Percentiles rank a stretch among this genome's conserved stretches.
phyloP scores from a whole-genome alignment of 2,329 filamentous ascomycete genomes.

The Amauroascus verrucosus region DNA sequence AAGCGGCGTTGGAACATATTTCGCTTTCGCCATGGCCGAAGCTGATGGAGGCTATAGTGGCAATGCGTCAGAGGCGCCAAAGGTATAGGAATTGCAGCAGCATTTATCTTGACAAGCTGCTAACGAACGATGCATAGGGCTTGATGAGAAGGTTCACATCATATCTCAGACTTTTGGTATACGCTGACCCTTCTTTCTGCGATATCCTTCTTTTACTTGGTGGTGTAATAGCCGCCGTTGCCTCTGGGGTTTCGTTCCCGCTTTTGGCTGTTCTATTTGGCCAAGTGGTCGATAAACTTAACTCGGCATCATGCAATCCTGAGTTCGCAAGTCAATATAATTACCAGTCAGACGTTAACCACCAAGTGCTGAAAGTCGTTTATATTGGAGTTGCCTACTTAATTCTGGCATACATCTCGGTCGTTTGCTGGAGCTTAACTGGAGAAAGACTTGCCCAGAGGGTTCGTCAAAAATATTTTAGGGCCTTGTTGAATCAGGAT shows the following conservation, averaged over 20 bases:
- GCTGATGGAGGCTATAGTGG: neutral
- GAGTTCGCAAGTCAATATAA: constrained; percentile 4
- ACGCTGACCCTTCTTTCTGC: constrained; percentile 15
- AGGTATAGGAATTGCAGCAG: neutral
- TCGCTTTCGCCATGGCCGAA: neutral
- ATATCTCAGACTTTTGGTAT: constrained; percentile 16
- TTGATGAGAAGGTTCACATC: constrained; percentile 6
- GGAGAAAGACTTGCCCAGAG: constrained; percentile 50
- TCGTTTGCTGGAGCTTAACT: constrained; percentile 50
- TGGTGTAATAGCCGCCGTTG: constrained; percentile 22
- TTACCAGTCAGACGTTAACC: constrained; percentile 40
- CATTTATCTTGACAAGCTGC: neutral
- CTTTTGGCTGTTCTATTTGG: constrained; percentile 26
- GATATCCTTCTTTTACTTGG: constrained; percentile 17
- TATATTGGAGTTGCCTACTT: constrained; percentile 51
- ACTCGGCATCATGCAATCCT: constrained; percentile 19
- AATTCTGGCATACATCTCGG: constrained; percentile 48
- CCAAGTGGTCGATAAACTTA: constrained; percentile 25
- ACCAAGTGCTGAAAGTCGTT: constrained; percentile 45
- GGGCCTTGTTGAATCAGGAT: constrained; percentile 47
- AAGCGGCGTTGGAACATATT: neutral
- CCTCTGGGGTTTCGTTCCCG: constrained; percentile 25
- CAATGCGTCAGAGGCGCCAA: neutral
- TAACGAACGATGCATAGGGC: neutral
- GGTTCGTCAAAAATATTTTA: constrained; percentile 48